These are phyloP conservation scores for Penicillium sp. DNA, from an alignment of 2,329 filamentous ascomycete genomes.

Conservation along the genomic window DNA sequence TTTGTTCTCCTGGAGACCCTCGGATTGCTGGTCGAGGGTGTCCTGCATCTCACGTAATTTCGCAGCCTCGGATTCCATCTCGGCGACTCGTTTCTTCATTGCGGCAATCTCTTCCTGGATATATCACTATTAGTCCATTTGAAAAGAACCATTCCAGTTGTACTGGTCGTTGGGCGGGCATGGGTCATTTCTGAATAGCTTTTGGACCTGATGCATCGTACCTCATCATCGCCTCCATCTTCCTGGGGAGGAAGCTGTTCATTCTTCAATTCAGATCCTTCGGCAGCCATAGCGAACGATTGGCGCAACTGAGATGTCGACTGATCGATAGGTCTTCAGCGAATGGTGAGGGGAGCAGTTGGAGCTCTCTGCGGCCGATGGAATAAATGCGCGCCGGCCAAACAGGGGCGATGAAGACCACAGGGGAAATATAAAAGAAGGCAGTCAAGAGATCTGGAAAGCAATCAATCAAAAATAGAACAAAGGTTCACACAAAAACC, in stretches of 20 bases:
- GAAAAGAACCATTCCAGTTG: neutral
- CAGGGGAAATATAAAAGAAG: neutral
- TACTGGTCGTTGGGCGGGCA: neutral
- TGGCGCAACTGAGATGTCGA: neutral
- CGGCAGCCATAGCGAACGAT: slow-evolving; percentile 30
- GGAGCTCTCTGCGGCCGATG: neutral
- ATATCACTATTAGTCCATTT: neutral
- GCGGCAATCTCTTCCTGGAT: slow-evolving; percentile 69
- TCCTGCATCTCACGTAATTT: slow-evolving; percentile 85
- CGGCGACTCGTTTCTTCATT: slow-evolving; percentile 79
- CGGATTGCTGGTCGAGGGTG: slow-evolving; percentile 74
- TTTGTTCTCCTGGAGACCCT: slow-evolving; percentile 82
- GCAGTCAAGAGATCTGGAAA: neutral
- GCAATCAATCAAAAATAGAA: neutral
- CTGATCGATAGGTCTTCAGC: neutral
- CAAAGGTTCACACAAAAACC: slow-evolving; percentile 1
- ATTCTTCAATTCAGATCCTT: slow-evolving; percentile 35
- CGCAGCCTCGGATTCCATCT: slow-evolving; percentile 85
- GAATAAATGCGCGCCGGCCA: neutral
- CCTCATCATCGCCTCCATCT: slow-evolving; percentile 44
- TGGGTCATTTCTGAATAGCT: neutral
- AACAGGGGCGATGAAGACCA: neutral
- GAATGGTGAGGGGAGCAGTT: neutral
- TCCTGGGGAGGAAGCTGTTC: slow-evolving; percentile 39
- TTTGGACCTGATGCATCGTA: slow-evolving; percentile 20